Conservation (phyloP, 371 early-diverging fungal species). For the Batkoa obscura region DNA sequence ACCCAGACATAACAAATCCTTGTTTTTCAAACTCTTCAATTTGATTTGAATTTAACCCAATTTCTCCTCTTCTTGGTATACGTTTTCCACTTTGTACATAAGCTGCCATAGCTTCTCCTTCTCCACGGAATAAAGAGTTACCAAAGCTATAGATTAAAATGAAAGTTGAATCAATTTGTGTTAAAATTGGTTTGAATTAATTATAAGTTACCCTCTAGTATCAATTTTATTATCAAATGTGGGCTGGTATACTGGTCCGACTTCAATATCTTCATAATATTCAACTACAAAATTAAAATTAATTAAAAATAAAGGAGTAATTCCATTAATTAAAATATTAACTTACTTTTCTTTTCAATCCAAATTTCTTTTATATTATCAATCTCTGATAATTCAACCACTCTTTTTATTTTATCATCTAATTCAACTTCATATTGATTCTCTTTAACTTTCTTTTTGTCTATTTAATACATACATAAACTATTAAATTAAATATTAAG, state of each 20-base stretch:
- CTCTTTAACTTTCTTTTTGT: conserved; percentile 1
- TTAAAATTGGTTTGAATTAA: too few relatives aligned
- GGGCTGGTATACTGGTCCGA: conserved; percentile 37
- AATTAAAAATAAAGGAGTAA: background rate
- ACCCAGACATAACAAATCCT: conserved; percentile 93
- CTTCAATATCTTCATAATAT: conserved; percentile 31
- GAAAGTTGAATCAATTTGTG: too few relatives aligned
- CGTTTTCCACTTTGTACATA: conserved; percentile 79
- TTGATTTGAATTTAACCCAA: conserved; percentile 65
- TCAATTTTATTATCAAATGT: conserved; percentile 25
- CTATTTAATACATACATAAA: conserved; percentile 5
- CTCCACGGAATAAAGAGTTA: conserved; percentile 54
- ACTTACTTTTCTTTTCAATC: conserved; percentile 28
- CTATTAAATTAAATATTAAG: too few relatives aligned
- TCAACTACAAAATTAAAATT: conserved; percentile 16
- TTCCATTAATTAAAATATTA: conserved; percentile 5
- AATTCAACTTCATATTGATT: background rate
- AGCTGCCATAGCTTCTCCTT: conserved; percentile 65
- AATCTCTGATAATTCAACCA: conserved; percentile 14
- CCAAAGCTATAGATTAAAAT: conserved; percentile 32
- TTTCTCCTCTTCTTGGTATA: conserved; percentile 93
- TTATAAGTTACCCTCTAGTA: conserved; percentile 20
- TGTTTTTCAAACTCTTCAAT: conserved; percentile 69
- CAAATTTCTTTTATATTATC: conserved; percentile 20
- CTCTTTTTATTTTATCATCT: background rate